Evolutionary conservation across 371 early-diverging fungal genomes (phyloP).

Genomic region (Mucor racemosus): DNA sequence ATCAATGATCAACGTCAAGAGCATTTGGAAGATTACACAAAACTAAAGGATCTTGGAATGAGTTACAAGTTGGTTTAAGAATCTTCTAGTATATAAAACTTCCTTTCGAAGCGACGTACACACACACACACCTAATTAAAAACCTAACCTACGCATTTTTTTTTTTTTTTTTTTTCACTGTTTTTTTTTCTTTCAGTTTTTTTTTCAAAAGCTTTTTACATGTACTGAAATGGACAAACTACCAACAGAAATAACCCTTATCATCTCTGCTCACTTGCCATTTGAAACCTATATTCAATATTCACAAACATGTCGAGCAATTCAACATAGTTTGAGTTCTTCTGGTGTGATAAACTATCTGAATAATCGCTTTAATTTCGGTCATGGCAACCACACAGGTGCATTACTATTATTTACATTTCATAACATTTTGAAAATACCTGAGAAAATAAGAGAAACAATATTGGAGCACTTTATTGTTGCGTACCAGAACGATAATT

Average conservation of each 20-base stretch:
- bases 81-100: neutral
- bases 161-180: constrained; percentile 1
- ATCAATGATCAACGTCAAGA: constrained; percentile 9
- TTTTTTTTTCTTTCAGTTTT: neutral
- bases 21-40: constrained; percentile 11
- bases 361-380: constrained; percentile 20
- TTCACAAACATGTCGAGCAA: constrained; percentile 21
- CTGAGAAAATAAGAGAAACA: neutral
- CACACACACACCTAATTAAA: neutral
- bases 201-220: neutral
- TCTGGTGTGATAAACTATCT: constrained; percentile 20
- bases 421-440: constrained; percentile 17
- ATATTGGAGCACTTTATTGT: constrained; percentile 5
- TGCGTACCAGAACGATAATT: neutral
- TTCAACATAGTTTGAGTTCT: constrained; percentile 13
- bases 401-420: constrained; percentile 23
- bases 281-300: constrained; percentile 24
- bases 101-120: neutral
- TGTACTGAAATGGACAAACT: neutral
- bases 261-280: constrained; percentile 9
- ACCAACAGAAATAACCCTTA: constrained; percentile 22
- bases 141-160: neutral
- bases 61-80: neutral
- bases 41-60: constrained; percentile 11
- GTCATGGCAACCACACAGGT: constrained; percentile 21